Evolutionary conservation across 2,329 filamentous ascomycete species (phyloP), one percentile per base, ranked within the genome.

Genomic region (Sporothrix globosa): DNA sequence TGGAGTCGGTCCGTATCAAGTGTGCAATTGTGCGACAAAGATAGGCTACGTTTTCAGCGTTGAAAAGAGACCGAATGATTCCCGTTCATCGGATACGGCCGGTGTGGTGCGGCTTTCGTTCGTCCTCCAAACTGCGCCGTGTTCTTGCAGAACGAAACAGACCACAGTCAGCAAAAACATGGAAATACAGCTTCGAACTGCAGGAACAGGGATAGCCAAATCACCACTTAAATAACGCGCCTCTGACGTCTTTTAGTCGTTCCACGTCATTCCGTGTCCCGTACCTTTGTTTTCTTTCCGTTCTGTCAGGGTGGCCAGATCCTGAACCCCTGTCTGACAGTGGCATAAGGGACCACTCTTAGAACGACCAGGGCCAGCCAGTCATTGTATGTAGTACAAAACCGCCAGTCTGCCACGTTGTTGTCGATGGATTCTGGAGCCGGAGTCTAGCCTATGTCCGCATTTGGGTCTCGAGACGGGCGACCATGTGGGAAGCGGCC

Each of bases 241-340:
- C n/a, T 24, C 34, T 24, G 56, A 24, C 9, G 56, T 39, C 56
- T 4, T 61, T 63, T 13, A 24, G 39, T 46, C 21, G 1, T 21
- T 60, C n/a, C 48, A 50, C 19, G 17, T 44, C n/a, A 1, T 19
- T 0, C 44, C 48, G 17, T 44, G 11, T 9, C 30, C 3, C 44
- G 4, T 17, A 13, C 21, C 21, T 54, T 30, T 30, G 21, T 30
- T 17, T 54, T 24, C 24, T 30, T 54, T 24, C 27, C 52, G 9
- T 11, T 27, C 24, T 27, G 39, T 48, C 52, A 34, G 39, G 39
- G 39, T 69, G 53, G 61, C 44, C 67, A 60, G 27, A 52, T 60
- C 53, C 67, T 17, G 19, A 41, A 60, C 67, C 67, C 66, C 41
- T 60, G 67, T 61, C 67, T 52, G 67, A 24, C 67, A 61, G 41